Base-by-base conservation (phyloP, 78 protist species). In the Paratrimastix pyriformis region DNA sequence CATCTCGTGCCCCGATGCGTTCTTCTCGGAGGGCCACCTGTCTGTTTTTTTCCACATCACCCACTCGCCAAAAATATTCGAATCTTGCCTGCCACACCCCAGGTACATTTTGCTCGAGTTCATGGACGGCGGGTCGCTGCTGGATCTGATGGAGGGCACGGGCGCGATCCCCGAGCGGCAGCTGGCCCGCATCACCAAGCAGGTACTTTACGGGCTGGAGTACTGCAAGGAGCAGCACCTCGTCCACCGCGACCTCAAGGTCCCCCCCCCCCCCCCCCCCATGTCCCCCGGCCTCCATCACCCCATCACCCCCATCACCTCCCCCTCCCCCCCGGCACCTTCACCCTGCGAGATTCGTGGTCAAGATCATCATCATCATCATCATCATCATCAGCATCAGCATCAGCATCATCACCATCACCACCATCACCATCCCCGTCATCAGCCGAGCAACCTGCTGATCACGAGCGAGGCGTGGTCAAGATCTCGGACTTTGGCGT, bases 1-100 rank as follows among this genome's bases (percentile, higher is more conserved):
- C 21, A 21, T 62, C 15, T 11, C 29, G 42, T 62, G 68, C 37
- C 68, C 68, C 21, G 68, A 62, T 62, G 68, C 68, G 24, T 62
- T 62, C 37, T 33, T 62, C 24, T 15, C 21, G 26, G 68, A 62
- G 15, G 68, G 68, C 15, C 13, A 11, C 13, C 21, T 62, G 68
- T 62, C 37, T 62, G 68, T 33, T 35, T 21, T 26, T 21, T 52
- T 52, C 21, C 37, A 11, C 21, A 29, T 35, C 15, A 26, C 13
- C 15, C 21, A 26, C 21, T 15, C 11, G 11, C 26, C 15, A 62
- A 21, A 33, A 29, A 62, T 33, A 62, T 62, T 15, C n/a, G n/a
- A n/a, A n/a, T 62, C 37, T 15, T 62, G 15, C 13, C 15, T 35
- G 11, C 15, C 21, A 26, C 21, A 11, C 11, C 13, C 26, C 15